These are phyloP conservation scores for Coemansia furcata DNA, from an alignment of 192 early-diverging fungal genomes.

Conservation along the genomic window DNA sequence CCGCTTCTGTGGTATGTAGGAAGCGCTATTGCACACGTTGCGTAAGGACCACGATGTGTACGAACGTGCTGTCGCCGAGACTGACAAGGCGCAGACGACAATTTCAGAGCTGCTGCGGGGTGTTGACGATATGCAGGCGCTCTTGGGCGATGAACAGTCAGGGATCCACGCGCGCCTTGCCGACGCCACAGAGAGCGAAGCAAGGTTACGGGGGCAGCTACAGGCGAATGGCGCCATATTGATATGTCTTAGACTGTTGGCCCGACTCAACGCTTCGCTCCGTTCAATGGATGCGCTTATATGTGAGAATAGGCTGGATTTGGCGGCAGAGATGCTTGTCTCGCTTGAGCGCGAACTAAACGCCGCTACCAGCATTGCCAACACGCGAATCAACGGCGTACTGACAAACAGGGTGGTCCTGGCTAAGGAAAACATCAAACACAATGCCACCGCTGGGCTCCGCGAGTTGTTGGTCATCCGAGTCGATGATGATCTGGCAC, in stretches of 20 bases:
- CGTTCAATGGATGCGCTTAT: constrained; percentile 15
- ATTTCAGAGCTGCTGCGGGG: constrained; percentile 20
- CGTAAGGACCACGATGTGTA: constrained; percentile 7
- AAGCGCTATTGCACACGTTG: constrained; percentile 5
- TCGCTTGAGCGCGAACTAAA: constrained; percentile 1
- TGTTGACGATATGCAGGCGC: constrained; percentile 26
- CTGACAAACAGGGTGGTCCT: constrained; percentile 5
- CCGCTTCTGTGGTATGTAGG: background rate
- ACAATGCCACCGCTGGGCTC: constrained; percentile 3
- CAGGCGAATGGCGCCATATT: constrained; percentile 8
- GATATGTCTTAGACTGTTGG: constrained; percentile 8
- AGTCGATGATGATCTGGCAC: background rate
- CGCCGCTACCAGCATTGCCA: constrained; percentile 3
- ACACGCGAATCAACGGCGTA: constrained; percentile 3
- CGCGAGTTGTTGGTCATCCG: constrained; percentile 1
- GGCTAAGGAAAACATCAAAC: constrained; percentile 19
- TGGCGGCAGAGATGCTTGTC: constrained; percentile 11
- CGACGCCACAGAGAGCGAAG: constrained; percentile 8
- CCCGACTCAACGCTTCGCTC: constrained; percentile 6
- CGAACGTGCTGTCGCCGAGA: background rate
- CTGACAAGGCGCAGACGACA: constrained; percentile 5
- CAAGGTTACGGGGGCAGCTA: background rate
- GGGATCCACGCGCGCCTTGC: constrained; percentile 22
- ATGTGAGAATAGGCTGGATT: background rate
- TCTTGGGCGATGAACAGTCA: constrained; percentile 26